A percentile compares a stretch with the other conserved stretches of the same genome.
These are phyloP conservation scores for Saccharomycopsis olivae DNA, from an alignment of 805 yeast genomes.

Conservation along the genomic window DNA sequence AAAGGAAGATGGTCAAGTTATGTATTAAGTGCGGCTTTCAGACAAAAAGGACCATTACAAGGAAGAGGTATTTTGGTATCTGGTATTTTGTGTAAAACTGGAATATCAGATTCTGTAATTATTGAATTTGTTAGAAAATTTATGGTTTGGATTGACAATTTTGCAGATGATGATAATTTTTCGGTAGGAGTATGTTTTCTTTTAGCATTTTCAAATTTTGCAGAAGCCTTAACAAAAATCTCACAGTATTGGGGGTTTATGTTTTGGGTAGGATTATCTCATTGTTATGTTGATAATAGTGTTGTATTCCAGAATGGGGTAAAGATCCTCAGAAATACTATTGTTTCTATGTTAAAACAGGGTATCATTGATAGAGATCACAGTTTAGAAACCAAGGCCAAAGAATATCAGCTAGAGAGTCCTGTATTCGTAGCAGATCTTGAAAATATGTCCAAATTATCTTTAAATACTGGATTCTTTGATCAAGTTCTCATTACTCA, in stretches of 20 bases:
- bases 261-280: slow-evolving; percentile 19
- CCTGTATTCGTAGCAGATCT: not conserved
- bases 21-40: slow-evolving; percentile 52
- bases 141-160: slow-evolving; percentile 24
- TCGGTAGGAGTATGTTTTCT: slow-evolving; percentile 26
- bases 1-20: slow-evolving; percentile 54
- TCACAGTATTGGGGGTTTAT: slow-evolving; percentile 10
- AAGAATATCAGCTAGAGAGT: not conserved
- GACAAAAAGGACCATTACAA: slow-evolving; percentile 46
- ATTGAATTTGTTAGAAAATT: slow-evolving; percentile 27
- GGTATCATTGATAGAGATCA: slow-evolving; percentile 3
- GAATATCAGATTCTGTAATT: slow-evolving; percentile 48
- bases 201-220: slow-evolving; percentile 30
- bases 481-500: slow-evolving; percentile 39
- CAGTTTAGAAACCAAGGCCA: not conserved
- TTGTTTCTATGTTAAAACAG: slow-evolving; percentile 7
- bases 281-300: slow-evolving; percentile 22
- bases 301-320: slow-evolving; percentile 24
- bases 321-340: not conserved
- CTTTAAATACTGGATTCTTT: slow-evolving; percentile 1
- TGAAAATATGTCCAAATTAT: slow-evolving; percentile 2
- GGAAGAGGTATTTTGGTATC: slow-evolving; percentile 57
- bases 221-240: slow-evolving; percentile 25
- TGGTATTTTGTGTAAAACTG: slow-evolving; percentile 56
- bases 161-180: slow-evolving; percentile 20